Evolutionary conservation across 2,329 filamentous ascomycete species (phyloP), one percentile per base, ranked within the genome.

Genomic region (Botrytis squamosa): DNA sequence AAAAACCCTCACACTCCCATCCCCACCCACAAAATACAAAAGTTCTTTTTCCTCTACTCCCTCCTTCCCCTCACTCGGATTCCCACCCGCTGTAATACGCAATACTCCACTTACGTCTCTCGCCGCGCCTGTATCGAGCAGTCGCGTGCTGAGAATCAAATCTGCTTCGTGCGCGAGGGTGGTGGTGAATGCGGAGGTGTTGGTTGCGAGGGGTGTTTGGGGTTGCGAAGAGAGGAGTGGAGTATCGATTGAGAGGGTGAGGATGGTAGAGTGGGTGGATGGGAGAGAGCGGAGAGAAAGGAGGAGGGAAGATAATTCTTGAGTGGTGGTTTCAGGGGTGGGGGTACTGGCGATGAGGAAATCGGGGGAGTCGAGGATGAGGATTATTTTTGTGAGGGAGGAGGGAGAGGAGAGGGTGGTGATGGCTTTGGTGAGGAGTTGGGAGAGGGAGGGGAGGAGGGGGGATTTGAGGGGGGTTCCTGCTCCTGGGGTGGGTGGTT

Each of bases 21-120:
- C 94, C 16, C 90, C 89, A 71, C 90, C 89, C 44, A 97, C 89
- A 80, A 92, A 90, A 84, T 97, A 98, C 81, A 98, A 80, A 80
- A 92, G 88, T 83, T 98, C 95, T 75, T 86, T 89, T 78, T 93
- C 87, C 76, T 87, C 86, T 4, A 25, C 42, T 22, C 20, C 10
- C 70, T 75, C 78, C 40, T 74, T 75, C 4, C 7, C 22, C 36
- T 40, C 59, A 3, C 36, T 25, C 12, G 36, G 79, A 38, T 80
- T 81, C 22, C 78, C 84, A 5, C 90, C 90, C 63, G 86, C 85
- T 29, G 92, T 95, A 68, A 96, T 86, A 77, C 94, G 88, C 76
- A 98, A 80, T 62, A 97, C 94, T 4, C 95, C 95, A 83, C 93
- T 97, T 46, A 98, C 93, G 83, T 98, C 95, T 81, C 88, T 91